Percentiles rank a stretch among this genome's conserved stretches.
These are phyloP conservation scores for Diplodia seriata DNA, from an alignment of 2,329 filamentous ascomycete genomes.

Conservation along the genomic window DNA sequence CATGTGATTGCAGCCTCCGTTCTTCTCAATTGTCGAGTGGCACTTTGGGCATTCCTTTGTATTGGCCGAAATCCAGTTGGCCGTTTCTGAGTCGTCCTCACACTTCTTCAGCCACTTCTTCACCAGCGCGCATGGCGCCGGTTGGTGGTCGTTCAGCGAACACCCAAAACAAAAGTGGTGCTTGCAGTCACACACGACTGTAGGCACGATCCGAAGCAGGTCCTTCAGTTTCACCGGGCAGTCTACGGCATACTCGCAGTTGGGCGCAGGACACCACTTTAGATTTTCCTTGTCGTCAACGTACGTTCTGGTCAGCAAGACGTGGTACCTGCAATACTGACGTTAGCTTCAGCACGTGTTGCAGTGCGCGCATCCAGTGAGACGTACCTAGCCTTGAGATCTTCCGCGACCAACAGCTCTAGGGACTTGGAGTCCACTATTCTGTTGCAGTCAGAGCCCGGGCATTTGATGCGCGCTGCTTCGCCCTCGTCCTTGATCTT, in stretches of 20 bases:
- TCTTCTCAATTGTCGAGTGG: slow-evolving; percentile 98
- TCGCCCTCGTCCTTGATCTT: slow-evolving; percentile 97
- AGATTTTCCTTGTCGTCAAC: slow-evolving; percentile 95
- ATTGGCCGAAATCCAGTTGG: slow-evolving; percentile 99
- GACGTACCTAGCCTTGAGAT: slow-evolving; percentile 62
- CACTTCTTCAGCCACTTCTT: slow-evolving; percentile 98
- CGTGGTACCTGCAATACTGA: slow-evolving; percentile 70
- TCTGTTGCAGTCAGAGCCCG: slow-evolving; percentile 82
- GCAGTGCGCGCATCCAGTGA: background rate
- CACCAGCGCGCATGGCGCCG: slow-evolving; percentile 87
- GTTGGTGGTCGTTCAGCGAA: slow-evolving; percentile 86
- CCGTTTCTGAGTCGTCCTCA: slow-evolving; percentile 96
- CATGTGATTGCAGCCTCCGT: slow-evolving; percentile 98
- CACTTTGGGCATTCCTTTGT: slow-evolving; percentile 98
- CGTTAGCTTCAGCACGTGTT: slow-evolving; percentile 32
- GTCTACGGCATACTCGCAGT: slow-evolving; percentile 91
- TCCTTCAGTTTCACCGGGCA: slow-evolving; percentile 89
- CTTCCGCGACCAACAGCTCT: slow-evolving; percentile 71
- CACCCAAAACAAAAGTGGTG: slow-evolving; percentile 96
- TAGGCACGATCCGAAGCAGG: slow-evolving; percentile 82
- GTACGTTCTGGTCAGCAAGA: slow-evolving; percentile 89
- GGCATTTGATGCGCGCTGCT: slow-evolving; percentile 92
- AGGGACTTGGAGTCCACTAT: slow-evolving; percentile 92
- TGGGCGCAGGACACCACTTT: slow-evolving; percentile 98
- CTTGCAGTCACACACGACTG: slow-evolving; percentile 83